These are phyloP conservation scores for Bryoglossum gracile DNA, from an alignment of 495 filamentous ascomycete species.

Conservation along the genomic window DNA sequence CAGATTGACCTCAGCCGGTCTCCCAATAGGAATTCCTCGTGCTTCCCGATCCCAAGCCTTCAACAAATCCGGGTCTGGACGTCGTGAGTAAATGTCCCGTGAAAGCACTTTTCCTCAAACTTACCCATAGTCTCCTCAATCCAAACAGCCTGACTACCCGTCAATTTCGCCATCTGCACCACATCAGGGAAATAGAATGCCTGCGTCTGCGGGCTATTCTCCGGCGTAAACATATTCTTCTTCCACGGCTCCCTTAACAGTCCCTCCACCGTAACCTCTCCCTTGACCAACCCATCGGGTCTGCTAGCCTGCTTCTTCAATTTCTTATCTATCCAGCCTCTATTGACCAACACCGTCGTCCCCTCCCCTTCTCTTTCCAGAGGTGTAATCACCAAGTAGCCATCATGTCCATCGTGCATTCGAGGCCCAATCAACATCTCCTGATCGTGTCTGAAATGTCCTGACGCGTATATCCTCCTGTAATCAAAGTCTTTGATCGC, in stretches of 20 bases:
- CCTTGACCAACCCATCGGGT: constrained; percentile 51
- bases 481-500: constrained; percentile 89
- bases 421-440: constrained; percentile 96
- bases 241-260: constrained; percentile 84
- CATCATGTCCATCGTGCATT: constrained; percentile 79
- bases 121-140: constrained; percentile 92
- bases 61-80: constrained; percentile 67
- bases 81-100: constrained; percentile 2
- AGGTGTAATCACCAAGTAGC: constrained; percentile 85
- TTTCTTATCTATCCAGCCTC: constrained; percentile 83
- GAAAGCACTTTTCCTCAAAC: constrained; percentile 16
- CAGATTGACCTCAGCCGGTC: constrained; percentile 83
- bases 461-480: constrained; percentile 72
- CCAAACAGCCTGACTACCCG: constrained; percentile 84
- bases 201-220: constrained; percentile 70
- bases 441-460: constrained; percentile 71
- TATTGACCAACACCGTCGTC: constrained; percentile 71
- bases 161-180: constrained; percentile 79
- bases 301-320: constrained; percentile 55
- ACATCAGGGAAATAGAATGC: constrained; percentile 97
- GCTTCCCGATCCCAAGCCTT: constrained; percentile 60
- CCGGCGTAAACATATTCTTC: constrained; percentile 95
- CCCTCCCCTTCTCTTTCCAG: constrained; percentile 60
- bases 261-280: constrained; percentile 70
- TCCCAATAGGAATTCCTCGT: constrained; percentile 88